Evolutionary conservation across 2,329 filamentous ascomycete species (phyloP).

Genomic region (Trichoderma cornu-damae): DNA sequence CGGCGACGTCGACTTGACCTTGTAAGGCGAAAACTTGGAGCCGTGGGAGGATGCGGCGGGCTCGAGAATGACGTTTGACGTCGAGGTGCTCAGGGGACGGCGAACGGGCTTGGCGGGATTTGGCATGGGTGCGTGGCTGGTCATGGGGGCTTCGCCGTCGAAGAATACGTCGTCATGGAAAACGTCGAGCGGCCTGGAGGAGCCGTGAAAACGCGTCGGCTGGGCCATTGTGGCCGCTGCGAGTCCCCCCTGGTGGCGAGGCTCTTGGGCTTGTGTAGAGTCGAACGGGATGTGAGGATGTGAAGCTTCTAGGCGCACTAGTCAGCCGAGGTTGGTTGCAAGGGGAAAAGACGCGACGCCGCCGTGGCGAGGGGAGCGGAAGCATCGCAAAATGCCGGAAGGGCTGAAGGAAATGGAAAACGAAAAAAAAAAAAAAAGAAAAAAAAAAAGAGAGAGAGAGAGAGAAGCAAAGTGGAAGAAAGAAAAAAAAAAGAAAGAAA

Average conservation of each 20-base stretch:
- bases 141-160: slow-evolving; percentile 43
- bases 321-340: slow-evolving; percentile 8
- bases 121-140: slow-evolving; percentile 54
- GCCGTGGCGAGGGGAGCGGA: neutral
- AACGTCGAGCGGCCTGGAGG: slow-evolving; percentile 46
- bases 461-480: too few relatives aligned
- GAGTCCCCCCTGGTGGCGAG: neutral
- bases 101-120: slow-evolving; percentile 44
- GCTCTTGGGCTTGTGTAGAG: slow-evolving; percentile 12
- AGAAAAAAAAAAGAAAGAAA: too few relatives aligned
- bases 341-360: slow-evolving; percentile 12
- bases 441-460: neutral
- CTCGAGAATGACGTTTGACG: slow-evolving; percentile 62
- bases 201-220: slow-evolving; percentile 43
- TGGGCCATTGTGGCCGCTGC: slow-evolving; percentile 49
- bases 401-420: neutral
- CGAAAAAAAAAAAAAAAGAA: too few relatives aligned
- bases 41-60: slow-evolving; percentile 51
- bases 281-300: neutral
- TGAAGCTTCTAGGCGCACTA: slow-evolving; percentile 10
- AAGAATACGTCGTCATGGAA: slow-evolving; percentile 50
- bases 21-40: slow-evolving; percentile 63
- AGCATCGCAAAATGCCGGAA: slow-evolving; percentile 4
- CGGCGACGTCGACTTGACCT: slow-evolving; percentile 58
- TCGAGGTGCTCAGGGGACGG: slow-evolving; percentile 45